These are phyloP conservation scores for Chalciporus piperatus DNA, from an alignment of 768 basidiomycete species.

Conservation along the genomic window DNA sequence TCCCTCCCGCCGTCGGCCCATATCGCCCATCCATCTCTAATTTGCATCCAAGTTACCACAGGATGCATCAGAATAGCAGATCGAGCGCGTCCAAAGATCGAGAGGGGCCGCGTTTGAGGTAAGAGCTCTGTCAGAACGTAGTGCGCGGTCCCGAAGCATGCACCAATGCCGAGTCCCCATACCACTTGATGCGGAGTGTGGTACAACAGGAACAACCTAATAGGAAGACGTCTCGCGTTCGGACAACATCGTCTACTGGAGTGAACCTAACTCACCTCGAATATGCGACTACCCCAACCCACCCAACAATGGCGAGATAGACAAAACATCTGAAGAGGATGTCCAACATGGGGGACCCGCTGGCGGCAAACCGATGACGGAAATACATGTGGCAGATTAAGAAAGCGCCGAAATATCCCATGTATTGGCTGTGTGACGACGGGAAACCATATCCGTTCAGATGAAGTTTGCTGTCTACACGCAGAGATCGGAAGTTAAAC, in stretches of 20 bases:
- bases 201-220: slow-evolving; percentile 68
- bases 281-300: slow-evolving; percentile 71
- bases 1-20: slow-evolving; percentile 80
- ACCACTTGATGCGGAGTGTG: slow-evolving; percentile 70
- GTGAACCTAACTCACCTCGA: slow-evolving; percentile 54
- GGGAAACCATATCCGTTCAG: slow-evolving; percentile 79
- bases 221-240: neutral
- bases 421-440: slow-evolving; percentile 86
- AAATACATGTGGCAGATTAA: slow-evolving; percentile 69
- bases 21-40: slow-evolving; percentile 80
- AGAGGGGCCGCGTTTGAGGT: slow-evolving; percentile 51
- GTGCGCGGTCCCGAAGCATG: slow-evolving; percentile 46
- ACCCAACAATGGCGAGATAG: slow-evolving; percentile 49
- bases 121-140: slow-evolving; percentile 60
- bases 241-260: too few relatives aligned
- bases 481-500: neutral
- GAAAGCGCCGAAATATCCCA: slow-evolving; percentile 84
- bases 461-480: slow-evolving; percentile 17
- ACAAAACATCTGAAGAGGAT: slow-evolving; percentile 43
- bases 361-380: slow-evolving; percentile 60
- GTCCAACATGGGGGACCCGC: slow-evolving; percentile 52
- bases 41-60: slow-evolving; percentile 59
- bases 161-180: slow-evolving; percentile 73
- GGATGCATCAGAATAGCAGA: slow-evolving; percentile 52
- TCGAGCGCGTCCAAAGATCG: slow-evolving; percentile 51